A percentile compares a stretch with the other conserved stretches of the same genome.
phyloP scores from a whole-genome alignment of 176 grass and related monocot genomes.

The Elaeis guineensis region DNA sequence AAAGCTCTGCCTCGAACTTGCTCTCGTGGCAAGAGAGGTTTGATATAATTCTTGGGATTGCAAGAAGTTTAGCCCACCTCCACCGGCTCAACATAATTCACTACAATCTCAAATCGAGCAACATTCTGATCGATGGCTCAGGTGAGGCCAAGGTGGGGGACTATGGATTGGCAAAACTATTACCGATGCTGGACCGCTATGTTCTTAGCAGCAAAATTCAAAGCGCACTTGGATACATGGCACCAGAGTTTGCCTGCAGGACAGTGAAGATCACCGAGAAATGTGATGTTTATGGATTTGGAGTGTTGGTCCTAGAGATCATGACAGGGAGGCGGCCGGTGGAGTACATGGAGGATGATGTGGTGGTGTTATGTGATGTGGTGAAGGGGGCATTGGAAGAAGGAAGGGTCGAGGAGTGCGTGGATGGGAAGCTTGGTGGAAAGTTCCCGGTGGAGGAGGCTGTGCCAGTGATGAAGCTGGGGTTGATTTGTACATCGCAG shows the following conservation, averaged over 20 bases:
- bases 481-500: conserved; percentile 80
- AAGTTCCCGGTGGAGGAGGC: conserved; percentile 72
- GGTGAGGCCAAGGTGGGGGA: conserved; percentile 69
- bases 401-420: conserved; percentile 57
- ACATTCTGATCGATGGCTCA: conserved; percentile 69
- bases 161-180: conserved; percentile 73
- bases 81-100: conserved; percentile 69
- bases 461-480: conserved; percentile 68
- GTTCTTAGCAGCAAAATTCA: conserved; percentile 95
- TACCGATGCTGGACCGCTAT: conserved; percentile 84
- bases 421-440: conserved; percentile 48
- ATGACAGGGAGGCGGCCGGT: conserved; percentile 63
- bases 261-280: conserved; percentile 89
- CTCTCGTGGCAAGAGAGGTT: conserved; percentile 92
- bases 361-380: conserved; percentile 70
- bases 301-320: conserved; percentile 60
- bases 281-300: conserved; percentile 86
- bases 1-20: conserved; percentile 32
- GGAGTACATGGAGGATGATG: conserved; percentile 96
- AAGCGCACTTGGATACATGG: conserved; percentile 98
- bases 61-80: conserved; percentile 64
- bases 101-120: conserved; percentile 94
- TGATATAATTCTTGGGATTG: conserved; percentile 76
- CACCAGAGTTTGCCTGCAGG: conserved; percentile 87
- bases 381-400: conserved; percentile 70